Percentiles rank a stretch among this genome's conserved stretches.
Evolutionary conservation across 2,329 filamentous ascomycete species (phyloP).

Genomic region (Aspergillus thermomutatus): DNA sequence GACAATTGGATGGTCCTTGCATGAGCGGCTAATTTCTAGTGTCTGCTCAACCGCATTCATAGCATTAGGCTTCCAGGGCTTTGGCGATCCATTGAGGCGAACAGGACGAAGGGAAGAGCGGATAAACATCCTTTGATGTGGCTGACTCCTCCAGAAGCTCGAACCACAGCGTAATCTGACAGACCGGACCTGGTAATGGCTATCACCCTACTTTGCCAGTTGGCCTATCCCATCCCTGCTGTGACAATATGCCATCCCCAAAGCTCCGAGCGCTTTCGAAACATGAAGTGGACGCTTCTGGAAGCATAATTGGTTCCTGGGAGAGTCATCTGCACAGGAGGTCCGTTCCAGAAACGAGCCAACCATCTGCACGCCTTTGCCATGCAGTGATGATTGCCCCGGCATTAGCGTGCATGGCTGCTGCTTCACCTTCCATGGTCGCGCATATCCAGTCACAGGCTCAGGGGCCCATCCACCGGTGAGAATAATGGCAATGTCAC

Average conservation of each 20-base stretch:
- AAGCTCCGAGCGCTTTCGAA: conserved; percentile 1
- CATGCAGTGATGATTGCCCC: conserved; percentile 21
- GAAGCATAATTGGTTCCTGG: conserved; percentile 12
- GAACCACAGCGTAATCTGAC: neutral
- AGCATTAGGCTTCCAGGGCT: neutral
- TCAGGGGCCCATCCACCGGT: conserved; percentile 1
- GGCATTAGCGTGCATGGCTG: conserved; percentile 14
- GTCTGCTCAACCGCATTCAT: neutral
- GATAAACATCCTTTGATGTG: neutral
- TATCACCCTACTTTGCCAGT: conserved; percentile 5
- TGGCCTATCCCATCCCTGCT: conserved; percentile 1
- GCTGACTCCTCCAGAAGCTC: neutral
- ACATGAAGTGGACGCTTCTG: conserved; percentile 6
- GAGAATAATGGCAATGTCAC: neutral
- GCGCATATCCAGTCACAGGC: conserved; percentile 10
- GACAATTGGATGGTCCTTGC: neutral
- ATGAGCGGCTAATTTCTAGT: neutral
- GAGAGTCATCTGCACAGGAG: conserved; percentile 17
- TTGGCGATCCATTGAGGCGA: neutral
- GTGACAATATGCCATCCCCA: neutral
- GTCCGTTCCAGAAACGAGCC: conserved; percentile 7
- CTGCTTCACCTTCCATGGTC: conserved; percentile 11
- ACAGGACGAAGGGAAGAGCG: neutral
- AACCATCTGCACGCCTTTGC: conserved; percentile 11
- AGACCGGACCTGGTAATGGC: conserved; percentile 1